Conservation (phyloP, 306 rosid species). For the Trifolium repens region DNA sequence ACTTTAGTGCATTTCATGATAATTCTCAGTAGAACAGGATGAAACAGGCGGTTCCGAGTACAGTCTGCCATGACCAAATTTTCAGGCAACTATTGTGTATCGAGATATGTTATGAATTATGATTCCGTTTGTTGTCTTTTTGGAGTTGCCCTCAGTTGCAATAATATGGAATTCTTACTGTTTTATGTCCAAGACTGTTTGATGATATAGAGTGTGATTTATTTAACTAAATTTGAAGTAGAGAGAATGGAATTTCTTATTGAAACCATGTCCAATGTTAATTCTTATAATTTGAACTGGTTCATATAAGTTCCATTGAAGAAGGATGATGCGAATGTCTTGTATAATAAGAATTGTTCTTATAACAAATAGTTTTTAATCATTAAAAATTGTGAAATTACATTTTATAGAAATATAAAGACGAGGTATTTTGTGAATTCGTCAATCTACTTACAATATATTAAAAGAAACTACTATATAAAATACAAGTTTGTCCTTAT, state of each 20-base stretch:
- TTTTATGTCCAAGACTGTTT: not conserved
- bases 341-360: not conserved
- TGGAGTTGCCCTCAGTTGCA: constrained; percentile 6
- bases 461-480: too few relatives aligned
- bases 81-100: constrained; percentile 25
- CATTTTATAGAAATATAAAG: too few relatives aligned
- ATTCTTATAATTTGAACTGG: not conserved
- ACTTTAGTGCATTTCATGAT: constrained; percentile 33
- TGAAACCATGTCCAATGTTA: not conserved
- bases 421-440: too few relatives aligned
- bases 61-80: constrained; percentile 13
- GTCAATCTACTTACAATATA: too few relatives aligned
- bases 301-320: not conserved
- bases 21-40: not conserved
- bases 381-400: too few relatives aligned
- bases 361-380: too few relatives aligned
- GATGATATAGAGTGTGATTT: not conserved
- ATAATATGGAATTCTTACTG: constrained; percentile 22
- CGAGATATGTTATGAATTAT: constrained; percentile 22
- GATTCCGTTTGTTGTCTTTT: constrained; percentile 26
- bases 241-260: not conserved
- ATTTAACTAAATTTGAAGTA: not conserved
- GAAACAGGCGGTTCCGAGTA: not conserved
- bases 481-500: too few relatives aligned
- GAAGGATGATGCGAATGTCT: not conserved